Conservation (phyloP, 148 eudicot species). For the Hydrangea macrophylla region DNA sequence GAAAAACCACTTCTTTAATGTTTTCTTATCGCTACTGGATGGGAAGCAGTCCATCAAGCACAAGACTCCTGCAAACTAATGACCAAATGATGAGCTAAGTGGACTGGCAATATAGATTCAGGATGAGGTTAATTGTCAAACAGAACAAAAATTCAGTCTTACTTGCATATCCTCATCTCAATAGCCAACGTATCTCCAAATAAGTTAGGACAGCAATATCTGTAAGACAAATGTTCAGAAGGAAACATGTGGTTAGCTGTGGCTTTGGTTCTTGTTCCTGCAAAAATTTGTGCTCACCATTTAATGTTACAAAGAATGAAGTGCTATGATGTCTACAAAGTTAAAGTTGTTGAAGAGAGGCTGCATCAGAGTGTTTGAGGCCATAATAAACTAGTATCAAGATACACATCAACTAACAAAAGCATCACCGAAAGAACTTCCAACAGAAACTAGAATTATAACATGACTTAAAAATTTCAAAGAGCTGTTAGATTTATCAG, state of each 20-base stretch:
- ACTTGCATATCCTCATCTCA: constrained; percentile 18
- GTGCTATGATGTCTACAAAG: background rate
- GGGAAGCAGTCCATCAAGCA: constrained; percentile 49
- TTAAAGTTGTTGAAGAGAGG: background rate
- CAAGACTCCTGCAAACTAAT: constrained; percentile 36
- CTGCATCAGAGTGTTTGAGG: background rate
- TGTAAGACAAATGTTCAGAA: constrained; percentile 7
- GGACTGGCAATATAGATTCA: constrained; percentile 1
- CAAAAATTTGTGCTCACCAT: background rate
- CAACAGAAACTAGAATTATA: too few relatives aligned
- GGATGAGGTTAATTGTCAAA: background rate
- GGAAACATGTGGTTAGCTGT: background rate
- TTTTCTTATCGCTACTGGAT: constrained; percentile 34
- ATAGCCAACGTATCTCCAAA: constrained; percentile 5
- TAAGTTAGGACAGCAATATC: constrained; percentile 13
- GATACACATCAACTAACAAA: constrained; percentile 5
- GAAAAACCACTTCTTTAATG: constrained; percentile 62
- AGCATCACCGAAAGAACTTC: background rate
- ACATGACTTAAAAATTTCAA: background rate
- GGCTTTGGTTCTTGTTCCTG: background rate
- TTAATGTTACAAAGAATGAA: background rate
- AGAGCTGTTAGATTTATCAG: too few relatives aligned
- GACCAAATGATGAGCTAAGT: background rate
- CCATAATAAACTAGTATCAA: background rate
- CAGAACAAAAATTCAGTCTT: constrained; percentile 11